These are phyloP conservation scores for Sugiyamaella floridensis DNA, from an alignment of 805 yeast species.

Conservation along the genomic window DNA sequence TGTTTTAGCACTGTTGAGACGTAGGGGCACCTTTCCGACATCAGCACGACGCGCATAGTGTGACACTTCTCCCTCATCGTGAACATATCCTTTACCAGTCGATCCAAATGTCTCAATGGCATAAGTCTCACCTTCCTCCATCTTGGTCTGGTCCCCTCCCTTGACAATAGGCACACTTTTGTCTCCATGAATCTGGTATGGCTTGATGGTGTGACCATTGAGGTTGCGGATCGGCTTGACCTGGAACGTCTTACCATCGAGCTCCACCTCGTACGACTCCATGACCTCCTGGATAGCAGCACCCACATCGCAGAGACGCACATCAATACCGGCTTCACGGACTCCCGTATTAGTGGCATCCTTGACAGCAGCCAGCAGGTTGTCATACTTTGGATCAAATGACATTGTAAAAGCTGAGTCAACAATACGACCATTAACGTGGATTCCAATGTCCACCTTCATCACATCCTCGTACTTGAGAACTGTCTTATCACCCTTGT, in stretches of 20 bases:
- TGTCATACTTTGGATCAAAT: conserved; percentile 77
- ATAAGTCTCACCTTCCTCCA: conserved; percentile 98
- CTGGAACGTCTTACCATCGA: conserved; percentile 78
- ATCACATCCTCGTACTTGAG: conserved; percentile 82
- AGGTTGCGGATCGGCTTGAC: conserved; percentile 86
- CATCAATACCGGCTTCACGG: conserved; percentile 91
- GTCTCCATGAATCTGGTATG: conserved; percentile 83
- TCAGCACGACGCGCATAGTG: conserved; percentile 72
- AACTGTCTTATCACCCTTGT: conserved; percentile 83
- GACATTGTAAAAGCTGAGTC: conserved; percentile 94
- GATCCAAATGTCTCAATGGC: conserved; percentile 98
- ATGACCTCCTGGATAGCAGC: conserved; percentile 94
- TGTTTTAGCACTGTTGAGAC: conserved; percentile 60
- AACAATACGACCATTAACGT: conserved; percentile 86
- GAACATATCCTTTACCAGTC: conserved; percentile 89
- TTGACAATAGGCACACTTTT: conserved; percentile 95
- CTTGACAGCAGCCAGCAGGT: conserved; percentile 71
- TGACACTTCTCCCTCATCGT: conserved; percentile 83
- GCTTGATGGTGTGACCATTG: conserved; percentile 89
- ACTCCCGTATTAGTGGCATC: conserved; percentile 95
- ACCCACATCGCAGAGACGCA: conserved; percentile 88
- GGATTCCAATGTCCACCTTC: conserved; percentile 97
- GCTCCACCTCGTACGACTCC: conserved; percentile 92
- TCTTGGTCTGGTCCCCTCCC: conserved; percentile 87
- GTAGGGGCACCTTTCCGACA: conserved; percentile 43